phyloP scores from a whole-genome alignment of 768 basidiomycete genomes.

The Rhizopogon sp. region DNA sequence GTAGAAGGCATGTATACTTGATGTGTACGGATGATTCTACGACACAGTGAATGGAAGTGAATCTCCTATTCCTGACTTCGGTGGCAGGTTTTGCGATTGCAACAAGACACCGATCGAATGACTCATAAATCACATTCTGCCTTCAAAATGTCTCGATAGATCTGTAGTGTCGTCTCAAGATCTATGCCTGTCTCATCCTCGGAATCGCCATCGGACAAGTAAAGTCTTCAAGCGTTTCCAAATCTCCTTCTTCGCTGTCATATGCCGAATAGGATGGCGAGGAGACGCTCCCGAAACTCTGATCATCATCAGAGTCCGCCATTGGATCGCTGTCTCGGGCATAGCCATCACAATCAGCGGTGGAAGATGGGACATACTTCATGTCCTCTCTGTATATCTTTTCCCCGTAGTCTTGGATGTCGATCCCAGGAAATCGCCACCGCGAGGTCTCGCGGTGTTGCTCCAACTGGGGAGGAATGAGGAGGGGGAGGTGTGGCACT shows the following conservation, averaged over 20 bases:
- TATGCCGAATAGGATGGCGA: conserved; percentile 1
- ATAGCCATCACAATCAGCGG: background rate
- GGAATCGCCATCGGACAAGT: background rate
- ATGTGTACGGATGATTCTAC: background rate
- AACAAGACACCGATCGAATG: too few species aligned
- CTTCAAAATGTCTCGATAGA: background rate
- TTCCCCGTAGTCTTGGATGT: background rate
- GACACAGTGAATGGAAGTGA: background rate
- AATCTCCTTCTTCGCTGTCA: conserved; percentile 5
- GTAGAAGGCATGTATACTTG: background rate
- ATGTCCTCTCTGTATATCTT: conserved; percentile 2
- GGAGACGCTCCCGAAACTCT: background rate
- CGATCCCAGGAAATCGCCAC: conserved; percentile 1
- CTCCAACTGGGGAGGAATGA: background rate
- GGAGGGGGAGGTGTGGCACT: background rate
- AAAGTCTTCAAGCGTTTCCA: background rate
- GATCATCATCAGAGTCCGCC: background rate
- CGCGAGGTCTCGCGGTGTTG: background rate
- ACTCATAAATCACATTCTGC: background rate
- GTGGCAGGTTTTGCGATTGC: too few species aligned
- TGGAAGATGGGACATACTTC: background rate
- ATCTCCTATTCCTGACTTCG: too few species aligned
- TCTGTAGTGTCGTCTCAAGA: background rate
- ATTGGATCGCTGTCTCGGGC: background rate
- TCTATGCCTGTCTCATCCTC: background rate